Base-by-base conservation (phyloP, 2,329 filamentous ascomycete genomes). In the Penicillium sclerotigenum region DNA sequence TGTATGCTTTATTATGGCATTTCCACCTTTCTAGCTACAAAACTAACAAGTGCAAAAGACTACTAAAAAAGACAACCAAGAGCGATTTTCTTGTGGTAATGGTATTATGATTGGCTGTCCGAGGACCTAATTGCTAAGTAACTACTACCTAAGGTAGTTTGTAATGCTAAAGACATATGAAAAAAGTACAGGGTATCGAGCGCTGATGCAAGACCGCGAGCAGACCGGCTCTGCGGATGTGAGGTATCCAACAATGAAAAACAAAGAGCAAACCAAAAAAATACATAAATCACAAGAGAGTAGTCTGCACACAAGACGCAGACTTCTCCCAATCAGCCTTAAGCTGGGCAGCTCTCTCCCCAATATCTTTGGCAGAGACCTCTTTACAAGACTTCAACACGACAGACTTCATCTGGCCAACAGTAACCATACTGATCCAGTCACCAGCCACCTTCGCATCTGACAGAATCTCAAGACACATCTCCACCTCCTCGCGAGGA, bases 361-460 rank as follows among this genome's bases (percentile, higher is more conserved):
- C 66, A 31, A 76, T 71, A 6, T 75, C 70, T 52, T 68, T 72
- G 18, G 68, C 63, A 18, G 70, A 73, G 41, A 74, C 66, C 49
- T 73, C 67, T 31, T 63, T 65, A 41, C 66, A 72, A n/a, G 73
- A 74, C 58, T 75, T 77, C 55, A 81, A 71, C 40, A 81, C 77
- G 14, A 81, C 71, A 5, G 76, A 77, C 54, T 76, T 75, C 49
- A 76, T 65, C 58, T 75, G 72, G 33, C 75, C 76, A 57, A 79
- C 71, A 42, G 72, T 75, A 28, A 80, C 75, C 56, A 81, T 65
- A 26, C 73, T 77, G 31, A 81, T 67, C 81, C 81, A 83, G 43
- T 73, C 68, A 43, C 75, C 75, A 10, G 79, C 79, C 38, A 80
- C 73, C 47, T 79, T 74, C 28, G 80, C 71, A 31, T 74, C 66